These are phyloP conservation scores for Pseudognaphalium luteoalbum DNA, from an alignment of 129 eudicot genomes.

Conservation along the genomic window DNA sequence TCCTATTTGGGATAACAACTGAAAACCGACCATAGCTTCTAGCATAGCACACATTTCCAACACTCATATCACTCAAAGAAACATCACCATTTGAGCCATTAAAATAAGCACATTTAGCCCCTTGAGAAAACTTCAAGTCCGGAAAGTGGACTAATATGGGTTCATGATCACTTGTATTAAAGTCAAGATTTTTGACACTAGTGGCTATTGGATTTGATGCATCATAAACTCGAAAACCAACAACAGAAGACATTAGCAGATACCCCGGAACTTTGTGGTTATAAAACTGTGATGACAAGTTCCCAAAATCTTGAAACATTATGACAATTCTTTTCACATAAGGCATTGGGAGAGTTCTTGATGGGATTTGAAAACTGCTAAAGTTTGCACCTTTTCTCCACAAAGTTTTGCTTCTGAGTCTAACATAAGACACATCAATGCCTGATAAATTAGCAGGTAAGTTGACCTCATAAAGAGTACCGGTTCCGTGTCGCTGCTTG, in stretches of 20 bases:
- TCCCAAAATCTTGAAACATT: conserved; percentile 61
- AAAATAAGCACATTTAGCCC: conserved; percentile 49
- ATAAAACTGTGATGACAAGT: conserved; percentile 56
- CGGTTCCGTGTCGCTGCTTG: conserved; percentile 50
- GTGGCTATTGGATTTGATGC: conserved; percentile 44
- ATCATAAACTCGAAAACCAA: conserved; percentile 61
- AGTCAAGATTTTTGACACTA: conserved; percentile 35
- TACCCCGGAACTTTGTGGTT: conserved; percentile 41
- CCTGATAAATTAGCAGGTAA: conserved; percentile 55
- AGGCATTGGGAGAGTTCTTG: conserved; percentile 61
- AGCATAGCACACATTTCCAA: conserved; percentile 42
- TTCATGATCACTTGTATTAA: conserved; percentile 42
- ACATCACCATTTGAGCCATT: conserved; percentile 37
- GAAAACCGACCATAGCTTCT: conserved; percentile 51
- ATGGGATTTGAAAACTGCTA: conserved; percentile 53
- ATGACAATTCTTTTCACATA: conserved; percentile 52
- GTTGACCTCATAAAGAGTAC: conserved; percentile 45
- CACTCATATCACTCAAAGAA: conserved; percentile 30
- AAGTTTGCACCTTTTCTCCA: conserved; percentile 68
- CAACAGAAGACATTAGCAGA: conserved; percentile 42
- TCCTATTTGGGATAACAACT: conserved; percentile 42
- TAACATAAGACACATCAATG: conserved; percentile 44
- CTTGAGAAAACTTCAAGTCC: conserved; percentile 15
- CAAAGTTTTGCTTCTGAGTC: conserved; percentile 60
- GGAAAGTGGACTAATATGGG: conserved; percentile 48